Conservation (phyloP, 2,329 filamentous ascomycete species). For the Periglandula ipomoeae region DNA sequence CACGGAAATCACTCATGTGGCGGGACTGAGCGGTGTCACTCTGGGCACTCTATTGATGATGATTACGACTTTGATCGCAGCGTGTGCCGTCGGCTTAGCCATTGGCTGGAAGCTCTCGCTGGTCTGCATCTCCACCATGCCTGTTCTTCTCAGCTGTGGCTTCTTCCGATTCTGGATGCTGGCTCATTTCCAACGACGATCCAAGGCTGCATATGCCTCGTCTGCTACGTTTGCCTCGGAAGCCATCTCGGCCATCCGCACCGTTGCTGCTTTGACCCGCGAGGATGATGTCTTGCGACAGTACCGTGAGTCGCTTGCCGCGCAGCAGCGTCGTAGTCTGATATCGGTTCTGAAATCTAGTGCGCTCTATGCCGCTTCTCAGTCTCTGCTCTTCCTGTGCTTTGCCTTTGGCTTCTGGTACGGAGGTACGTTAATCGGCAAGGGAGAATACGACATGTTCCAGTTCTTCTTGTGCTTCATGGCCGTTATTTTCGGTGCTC, state of each 20-base stretch:
- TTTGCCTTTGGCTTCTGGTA: conserved; percentile 92
- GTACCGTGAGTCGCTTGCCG: conserved; percentile 59
- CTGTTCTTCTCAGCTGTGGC: conserved; percentile 69
- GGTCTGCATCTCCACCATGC: conserved; percentile 71
- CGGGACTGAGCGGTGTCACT: conserved; percentile 79
- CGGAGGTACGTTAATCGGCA: conserved; percentile 66
- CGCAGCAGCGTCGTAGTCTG: conserved; percentile 59
- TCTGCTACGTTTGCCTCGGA: conserved; percentile 88
- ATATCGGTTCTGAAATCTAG: conserved; percentile 70
- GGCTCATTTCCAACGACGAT: conserved; percentile 66
- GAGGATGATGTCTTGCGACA: conserved; percentile 69
- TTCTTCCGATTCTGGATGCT: conserved; percentile 83
- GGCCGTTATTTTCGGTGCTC: conserved; percentile 80
- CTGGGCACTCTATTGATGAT: conserved; percentile 81
- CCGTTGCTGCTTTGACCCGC: conserved; percentile 81
- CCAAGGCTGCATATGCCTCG: conserved; percentile 69
- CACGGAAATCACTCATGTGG: conserved; percentile 80
- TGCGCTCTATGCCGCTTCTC: conserved; percentile 70
- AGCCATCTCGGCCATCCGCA: conserved; percentile 87
- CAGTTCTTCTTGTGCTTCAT: conserved; percentile 91
- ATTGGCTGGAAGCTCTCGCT: conserved; percentile 84
- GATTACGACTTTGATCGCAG: conserved; percentile 66
- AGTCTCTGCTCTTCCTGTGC: conserved; percentile 74
- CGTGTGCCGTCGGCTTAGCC: conserved; percentile 59
- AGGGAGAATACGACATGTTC: conserved; percentile 64